These are phyloP conservation scores for Lineolata rhizophorae DNA, from an alignment of 495 filamentous ascomycete species.

Conservation along the genomic window DNA sequence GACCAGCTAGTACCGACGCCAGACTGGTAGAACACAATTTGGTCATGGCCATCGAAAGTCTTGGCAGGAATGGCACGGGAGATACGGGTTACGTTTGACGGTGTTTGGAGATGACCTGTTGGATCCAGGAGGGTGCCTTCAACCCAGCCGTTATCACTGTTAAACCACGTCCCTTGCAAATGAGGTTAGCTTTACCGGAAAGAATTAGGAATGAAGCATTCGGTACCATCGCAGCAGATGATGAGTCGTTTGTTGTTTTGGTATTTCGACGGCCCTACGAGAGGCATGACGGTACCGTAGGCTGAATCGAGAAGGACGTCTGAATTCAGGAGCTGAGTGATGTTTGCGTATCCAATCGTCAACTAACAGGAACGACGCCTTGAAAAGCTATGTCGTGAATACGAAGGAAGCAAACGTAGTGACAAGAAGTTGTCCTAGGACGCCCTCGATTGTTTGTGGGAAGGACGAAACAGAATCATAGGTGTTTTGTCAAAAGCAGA, in stretches of 20 bases:
- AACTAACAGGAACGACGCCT: no score
- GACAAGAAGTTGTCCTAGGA: no score
- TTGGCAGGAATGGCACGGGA: conserved; percentile 1
- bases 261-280: no score
- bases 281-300: no score
- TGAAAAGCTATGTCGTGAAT: no score
- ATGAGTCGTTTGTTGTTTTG: conserved; percentile 19
- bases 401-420: no score
- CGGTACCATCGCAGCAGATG: conserved; percentile 17
- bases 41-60: conserved; percentile 8
- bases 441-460: no score
- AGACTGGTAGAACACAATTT: conserved; percentile 32
- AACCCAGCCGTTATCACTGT: conserved; percentile 10
- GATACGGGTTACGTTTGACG: conserved; percentile 10
- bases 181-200: background rate
- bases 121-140: conserved; percentile 5
- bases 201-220: background rate
- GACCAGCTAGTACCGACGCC: conserved; percentile 26
- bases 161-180: conserved; percentile 11
- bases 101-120: conserved; percentile 8
- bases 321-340: no score
- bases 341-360: no score
- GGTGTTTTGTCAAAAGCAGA: no score
- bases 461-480: no score
- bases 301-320: no score